Evolutionary conservation across 495 filamentous ascomycete genomes (phyloP), one percentile per base, ranked within the genome.

Genomic region (Chlorociboria aeruginascens): DNA sequence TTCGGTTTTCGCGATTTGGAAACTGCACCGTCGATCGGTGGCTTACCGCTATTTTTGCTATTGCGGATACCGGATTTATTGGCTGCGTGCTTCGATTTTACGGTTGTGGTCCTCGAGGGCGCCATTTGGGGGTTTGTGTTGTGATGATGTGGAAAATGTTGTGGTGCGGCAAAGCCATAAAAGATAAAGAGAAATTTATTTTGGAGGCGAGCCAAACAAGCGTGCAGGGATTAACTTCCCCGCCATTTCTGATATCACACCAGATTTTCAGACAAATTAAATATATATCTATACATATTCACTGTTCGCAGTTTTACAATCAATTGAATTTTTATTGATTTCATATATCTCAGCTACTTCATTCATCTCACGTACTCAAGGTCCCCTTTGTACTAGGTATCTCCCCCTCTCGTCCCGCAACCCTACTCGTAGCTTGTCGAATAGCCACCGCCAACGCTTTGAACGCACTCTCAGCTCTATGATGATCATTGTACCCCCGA

Each of bases 381-480:
- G 90, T 89, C 11, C 89, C 89, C 73, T 96, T 96, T 11, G 89
- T 96, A 66, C 89, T 95, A 29, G 87, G 83, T 30, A 96, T 78
- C 76, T 98, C 92, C 0, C 87, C 87, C 58, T 88, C 86, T 51
- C 80, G 78, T 40, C 86, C 85, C 45, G 78, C 74, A 3, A 92
- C 77, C 57, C 79, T 69, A 46, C 70, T 74, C 43, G 79, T 89
- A 34, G 92, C 92, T 61, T 72, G 73, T 52, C 80, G 69, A 17
- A 92, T 71, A 4, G 92, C 92, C 42, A 92, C 78, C 0, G 92
- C 92, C 51, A 96, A 64, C 45, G 93, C 93, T 76, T 98, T 98
- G 62, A 98, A 97, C 37, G 92, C 92, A 61, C 85, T 90, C 76
- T 98, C 92, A 28, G 92, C 93, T 43, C 88, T 70, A 64, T 97